A percentile compares a stretch with the other conserved stretches of the same genome.
These are phyloP conservation scores for Ustilago shanxiensis DNA, from an alignment of 1,284 basidiomycete genomes.

Conservation along the genomic window DNA sequence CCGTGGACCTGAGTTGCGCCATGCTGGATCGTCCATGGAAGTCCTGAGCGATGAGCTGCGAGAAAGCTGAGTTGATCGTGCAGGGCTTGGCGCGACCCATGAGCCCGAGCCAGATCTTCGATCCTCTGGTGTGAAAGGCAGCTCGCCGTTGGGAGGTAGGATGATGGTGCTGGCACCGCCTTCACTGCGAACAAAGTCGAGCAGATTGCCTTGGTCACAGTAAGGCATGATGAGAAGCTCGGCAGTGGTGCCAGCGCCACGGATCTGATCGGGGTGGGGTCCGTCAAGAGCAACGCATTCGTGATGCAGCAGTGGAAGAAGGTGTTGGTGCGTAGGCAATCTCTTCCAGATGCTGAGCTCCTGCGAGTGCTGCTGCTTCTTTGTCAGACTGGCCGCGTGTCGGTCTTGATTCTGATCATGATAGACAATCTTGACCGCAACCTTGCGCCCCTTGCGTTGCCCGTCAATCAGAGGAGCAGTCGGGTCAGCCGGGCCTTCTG, in stretches of 20 bases:
- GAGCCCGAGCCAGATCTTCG: constrained; percentile 33
- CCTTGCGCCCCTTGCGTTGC: constrained; percentile 31
- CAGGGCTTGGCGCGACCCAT: constrained; percentile 38
- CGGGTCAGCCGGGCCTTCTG: constrained; percentile 26
- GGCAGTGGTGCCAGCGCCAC: constrained; percentile 5
- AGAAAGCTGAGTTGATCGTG: constrained; percentile 25
- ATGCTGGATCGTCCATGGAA: constrained; percentile 25
- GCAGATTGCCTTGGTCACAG: constrained; percentile 57
- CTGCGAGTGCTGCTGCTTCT: constrained; percentile 23
- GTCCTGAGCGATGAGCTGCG: constrained; percentile 44
- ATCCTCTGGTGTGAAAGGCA: constrained; percentile 21
- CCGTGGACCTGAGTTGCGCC: constrained; percentile 28
- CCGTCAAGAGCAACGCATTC: constrained; percentile 39
- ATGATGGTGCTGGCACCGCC: constrained; percentile 29
- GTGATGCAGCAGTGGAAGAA: constrained; percentile 60
- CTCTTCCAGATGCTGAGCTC: constrained; percentile 60
- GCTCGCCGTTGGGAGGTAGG: constrained; percentile 16
- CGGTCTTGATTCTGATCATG: constrained; percentile 17
- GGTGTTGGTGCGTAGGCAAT: constrained; percentile 53
- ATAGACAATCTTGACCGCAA: constrained; percentile 63
- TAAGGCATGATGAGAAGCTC: constrained; percentile 63
- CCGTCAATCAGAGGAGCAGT: constrained; percentile 37
- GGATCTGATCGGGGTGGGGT: background rate
- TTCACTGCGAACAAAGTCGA: constrained; percentile 59
- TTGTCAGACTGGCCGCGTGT: constrained; percentile 6